A percentile compares a stretch with the other conserved stretches of the same genome.
These are phyloP conservation scores for Apiotrichum porosum DNA, from an alignment of 1,284 basidiomycete species.

Conservation along the genomic window DNA sequence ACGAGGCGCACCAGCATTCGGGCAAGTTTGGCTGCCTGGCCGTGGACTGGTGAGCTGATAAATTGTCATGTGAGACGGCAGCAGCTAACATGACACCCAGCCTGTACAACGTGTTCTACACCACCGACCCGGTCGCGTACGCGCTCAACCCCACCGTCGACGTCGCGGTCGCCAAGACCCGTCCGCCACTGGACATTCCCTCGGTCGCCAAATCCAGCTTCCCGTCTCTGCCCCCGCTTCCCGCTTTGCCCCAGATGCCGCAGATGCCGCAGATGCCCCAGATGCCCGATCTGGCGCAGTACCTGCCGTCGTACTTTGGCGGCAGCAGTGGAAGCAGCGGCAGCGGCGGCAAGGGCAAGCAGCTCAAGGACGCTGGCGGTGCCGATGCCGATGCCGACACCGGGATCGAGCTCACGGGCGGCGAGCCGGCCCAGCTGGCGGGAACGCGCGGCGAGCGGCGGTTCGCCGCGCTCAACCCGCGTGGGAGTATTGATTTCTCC, in stretches of 20 bases:
- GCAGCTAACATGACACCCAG: no score
- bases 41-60: conserved; percentile 46
- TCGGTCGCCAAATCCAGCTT: conserved; percentile 42
- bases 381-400: conserved; percentile 31
- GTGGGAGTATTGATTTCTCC: conserved; percentile 48
- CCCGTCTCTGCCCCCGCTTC: conserved; percentile 42
- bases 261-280: conserved; percentile 37
- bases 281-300: conserved; percentile 32
- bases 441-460: conserved; percentile 44
- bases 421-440: conserved; percentile 5
- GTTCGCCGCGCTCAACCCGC: conserved; percentile 48
- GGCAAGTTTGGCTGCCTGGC: conserved; percentile 55
- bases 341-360: background rate
- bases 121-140: conserved; percentile 54
- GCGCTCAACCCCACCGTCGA: conserved; percentile 46
- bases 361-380: conserved; percentile 6
- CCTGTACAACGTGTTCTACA: conserved; percentile 54
- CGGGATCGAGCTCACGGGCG: conserved; percentile 35
- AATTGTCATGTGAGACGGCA: background rate
- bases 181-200: conserved; percentile 50
- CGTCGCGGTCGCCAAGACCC: conserved; percentile 39
- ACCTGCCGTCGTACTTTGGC: conserved; percentile 32
- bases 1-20: conserved; percentile 44
- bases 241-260: conserved; percentile 11
- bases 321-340: conserved; percentile 2